Base-by-base conservation (phyloP, 2,329 filamentous ascomycete genomes). In the Stenocarpella maydis region DNA sequence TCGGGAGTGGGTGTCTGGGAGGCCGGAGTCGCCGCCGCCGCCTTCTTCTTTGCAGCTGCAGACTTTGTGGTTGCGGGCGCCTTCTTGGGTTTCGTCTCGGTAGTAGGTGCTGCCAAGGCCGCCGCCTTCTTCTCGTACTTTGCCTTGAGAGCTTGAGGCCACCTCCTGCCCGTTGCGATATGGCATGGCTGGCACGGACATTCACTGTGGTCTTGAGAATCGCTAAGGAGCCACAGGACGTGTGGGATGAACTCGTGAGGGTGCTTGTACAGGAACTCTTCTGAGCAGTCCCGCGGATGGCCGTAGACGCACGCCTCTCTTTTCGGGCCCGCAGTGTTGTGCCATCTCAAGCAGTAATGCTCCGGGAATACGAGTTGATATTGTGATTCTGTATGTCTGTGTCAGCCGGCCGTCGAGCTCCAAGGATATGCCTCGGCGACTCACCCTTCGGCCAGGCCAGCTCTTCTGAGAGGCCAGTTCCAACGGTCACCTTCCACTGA, bases 231-330 rank as follows among this genome's bases (percentile, higher is more conserved):
- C 85, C 85, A 87, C 60, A 87, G 78, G 28, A 86, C 72, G 71
- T 87, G 85, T 10, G 85, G 77, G 5, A 82, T 83, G 69, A 87
- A 86, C 71, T 87, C 85, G 68, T 86, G 84, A 0, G 85, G 85
- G 52, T 82, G 85, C 74, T 84, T 85, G 74, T 83, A 87, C 4
- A 86, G 80, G 78, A 72, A 71, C 15, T 69, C 67, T 26, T 71
- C 70, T 2, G 70, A 55, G 50, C 63, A 69, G 43, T 65, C 67
- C 41, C 58, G 53, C 3, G 67, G 63, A 21, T 71, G 67, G 15
- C 70, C 70, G n/a, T 64, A 71, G 37, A 71, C 53, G 41, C 63
- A 65, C 4, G 50, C 54, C 55, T 71, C 43, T 21, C 34, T 67
- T 15, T 55, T 68, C 9, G 64, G 26, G n/a, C 67, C 70, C 49